A percentile compares a stretch with the other conserved stretches of the same genome.
These are phyloP conservation scores for Botrytis fabae DNA, from an alignment of 2,329 filamentous ascomycete genomes.

Conservation along the genomic window DNA sequence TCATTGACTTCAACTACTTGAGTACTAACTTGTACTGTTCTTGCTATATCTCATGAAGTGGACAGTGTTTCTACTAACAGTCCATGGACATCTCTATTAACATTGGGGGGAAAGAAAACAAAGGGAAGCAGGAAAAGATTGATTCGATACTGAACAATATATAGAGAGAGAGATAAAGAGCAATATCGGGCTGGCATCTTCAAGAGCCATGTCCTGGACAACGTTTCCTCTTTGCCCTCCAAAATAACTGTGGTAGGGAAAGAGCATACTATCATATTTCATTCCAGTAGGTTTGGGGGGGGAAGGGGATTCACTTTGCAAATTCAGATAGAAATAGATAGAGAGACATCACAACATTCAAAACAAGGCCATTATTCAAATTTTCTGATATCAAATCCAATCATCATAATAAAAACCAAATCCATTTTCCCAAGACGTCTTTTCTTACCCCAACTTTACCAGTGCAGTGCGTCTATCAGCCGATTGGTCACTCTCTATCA, in stretches of 20 bases:
- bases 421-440: not conserved
- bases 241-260: not conserved
- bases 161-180: not conserved
- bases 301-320: not conserved
- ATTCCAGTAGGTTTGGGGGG: not conserved
- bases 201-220: not conserved
- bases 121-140: not conserved
- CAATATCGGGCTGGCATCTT: not conserved
- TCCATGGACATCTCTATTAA: not conserved
- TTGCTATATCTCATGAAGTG: conserved; percentile 7
- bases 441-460: not conserved
- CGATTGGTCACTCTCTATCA: conserved; percentile 11
- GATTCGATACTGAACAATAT: conserved; percentile 5
- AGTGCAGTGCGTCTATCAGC: conserved; percentile 13
- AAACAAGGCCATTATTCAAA: not conserved
- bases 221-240: not conserved
- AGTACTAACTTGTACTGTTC: not conserved
- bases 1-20: not conserved
- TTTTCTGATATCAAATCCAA: not conserved
- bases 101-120: not conserved
- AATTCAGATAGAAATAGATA: not conserved
- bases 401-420: not conserved
- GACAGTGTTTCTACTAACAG: not conserved
- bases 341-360: not conserved
- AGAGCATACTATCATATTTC: not conserved